Evolutionary conservation across 371 early-diverging fungal species (phyloP).

Genomic region (Dentiscutata heterogama): DNA sequence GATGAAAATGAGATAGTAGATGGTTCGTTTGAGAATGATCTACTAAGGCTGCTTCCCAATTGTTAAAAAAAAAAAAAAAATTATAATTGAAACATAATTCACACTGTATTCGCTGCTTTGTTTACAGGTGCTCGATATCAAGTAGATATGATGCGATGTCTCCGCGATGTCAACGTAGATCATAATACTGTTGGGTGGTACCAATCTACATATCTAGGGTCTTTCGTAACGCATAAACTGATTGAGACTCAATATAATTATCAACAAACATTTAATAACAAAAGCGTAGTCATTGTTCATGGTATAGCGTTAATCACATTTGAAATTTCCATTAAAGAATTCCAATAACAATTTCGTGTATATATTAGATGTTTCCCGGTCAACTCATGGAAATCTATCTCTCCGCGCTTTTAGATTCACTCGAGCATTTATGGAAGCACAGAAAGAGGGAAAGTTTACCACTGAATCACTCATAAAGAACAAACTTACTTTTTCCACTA

Average conservation of each 20-base stretch:
- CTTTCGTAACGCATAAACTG: slow-evolving; percentile 90
- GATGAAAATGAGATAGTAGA: slow-evolving; percentile 46
- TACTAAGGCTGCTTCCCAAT: neutral
- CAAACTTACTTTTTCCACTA: slow-evolving; percentile 84
- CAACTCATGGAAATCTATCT: slow-evolving; percentile 87
- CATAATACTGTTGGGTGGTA: slow-evolving; percentile 98
- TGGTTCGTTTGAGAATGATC: slow-evolving; percentile 39
- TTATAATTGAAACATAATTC: neutral
- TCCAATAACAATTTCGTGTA: neutral
- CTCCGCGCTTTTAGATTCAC: slow-evolving; percentile 91
- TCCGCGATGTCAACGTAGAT: slow-evolving; percentile 94
- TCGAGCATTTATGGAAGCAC: slow-evolving; percentile 86
- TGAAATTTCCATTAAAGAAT: neutral
- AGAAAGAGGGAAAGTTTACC: slow-evolving; percentile 88
- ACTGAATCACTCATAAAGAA: slow-evolving; percentile 76
- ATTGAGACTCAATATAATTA: slow-evolving; percentile 92
- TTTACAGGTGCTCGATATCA: slow-evolving; percentile 83
- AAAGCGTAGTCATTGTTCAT: slow-evolving; percentile 92
- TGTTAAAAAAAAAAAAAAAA: no score
- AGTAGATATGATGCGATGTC: slow-evolving; percentile 91
- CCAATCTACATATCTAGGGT: slow-evolving; percentile 88
- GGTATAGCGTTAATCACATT: slow-evolving; percentile 49
- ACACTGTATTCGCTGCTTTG: neutral
- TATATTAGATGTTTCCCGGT: slow-evolving; percentile 78
- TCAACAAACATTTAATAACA: slow-evolving; percentile 85